Conservation (phyloP, 2,329 filamentous ascomycete genomes). For the Colletotrichum siamense region DNA sequence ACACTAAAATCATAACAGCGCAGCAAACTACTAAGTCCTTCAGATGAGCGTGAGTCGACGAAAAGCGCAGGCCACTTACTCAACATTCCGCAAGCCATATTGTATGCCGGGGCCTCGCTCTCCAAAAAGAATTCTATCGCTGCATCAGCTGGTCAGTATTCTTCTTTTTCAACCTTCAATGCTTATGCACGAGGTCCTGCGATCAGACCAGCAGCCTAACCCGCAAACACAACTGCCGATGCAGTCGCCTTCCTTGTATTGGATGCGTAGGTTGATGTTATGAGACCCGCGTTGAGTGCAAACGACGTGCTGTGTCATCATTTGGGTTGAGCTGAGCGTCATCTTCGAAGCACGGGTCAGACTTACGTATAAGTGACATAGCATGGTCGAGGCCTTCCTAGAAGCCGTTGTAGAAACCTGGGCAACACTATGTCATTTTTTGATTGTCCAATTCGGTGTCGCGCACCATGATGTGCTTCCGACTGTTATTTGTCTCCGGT, state of each 20-base stretch:
- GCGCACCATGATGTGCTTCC: no score
- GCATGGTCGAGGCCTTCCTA: no score
- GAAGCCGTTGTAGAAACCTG: no score
- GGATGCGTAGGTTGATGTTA: background rate
- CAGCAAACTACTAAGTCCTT: background rate
- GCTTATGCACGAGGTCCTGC: background rate
- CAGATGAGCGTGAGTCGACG: background rate
- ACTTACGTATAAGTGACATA: background rate
- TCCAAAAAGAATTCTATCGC: background rate
- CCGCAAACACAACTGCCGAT: background rate
- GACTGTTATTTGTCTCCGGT: no score
- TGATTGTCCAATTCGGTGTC: no score
- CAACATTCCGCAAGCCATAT: background rate
- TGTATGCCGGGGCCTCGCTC: background rate
- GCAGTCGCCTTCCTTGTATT: background rate
- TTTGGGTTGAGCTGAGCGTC: background rate
- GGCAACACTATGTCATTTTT: no score
- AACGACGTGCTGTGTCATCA: background rate
- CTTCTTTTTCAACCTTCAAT: accelerated
- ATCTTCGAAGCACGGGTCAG: background rate
- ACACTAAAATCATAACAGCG: background rate
- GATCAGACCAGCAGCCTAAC: background rate
- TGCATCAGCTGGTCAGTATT: accelerated
- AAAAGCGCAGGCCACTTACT: background rate
- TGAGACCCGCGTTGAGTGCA: background rate